Percentiles rank a stretch among this genome's conserved stretches.
Evolutionary conservation across 2,329 filamentous ascomycete genomes (phyloP).

Genomic region (Elsinoe ampelina): DNA sequence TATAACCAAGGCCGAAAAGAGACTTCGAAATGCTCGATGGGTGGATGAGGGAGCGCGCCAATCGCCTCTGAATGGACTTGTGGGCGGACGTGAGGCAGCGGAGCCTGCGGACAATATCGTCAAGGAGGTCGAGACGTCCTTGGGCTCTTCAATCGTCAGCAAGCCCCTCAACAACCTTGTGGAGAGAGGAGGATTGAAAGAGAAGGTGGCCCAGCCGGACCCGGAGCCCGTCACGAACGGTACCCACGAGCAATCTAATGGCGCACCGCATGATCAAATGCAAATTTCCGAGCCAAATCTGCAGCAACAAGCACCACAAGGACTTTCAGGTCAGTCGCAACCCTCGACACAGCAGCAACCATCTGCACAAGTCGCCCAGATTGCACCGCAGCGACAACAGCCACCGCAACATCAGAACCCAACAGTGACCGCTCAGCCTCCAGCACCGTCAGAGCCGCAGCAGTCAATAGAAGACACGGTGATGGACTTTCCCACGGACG

Average conservation of each 20-base stretch:
- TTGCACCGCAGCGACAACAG: neutral
- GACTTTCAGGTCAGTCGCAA: neutral
- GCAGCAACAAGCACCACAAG: neutral
- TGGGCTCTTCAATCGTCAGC: conserved; percentile 53
- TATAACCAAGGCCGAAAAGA: conserved; percentile 65
- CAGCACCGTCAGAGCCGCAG: neutral
- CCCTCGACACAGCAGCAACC: neutral
- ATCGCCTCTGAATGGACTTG: conserved; percentile 49
- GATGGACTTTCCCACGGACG: conserved; percentile 13
- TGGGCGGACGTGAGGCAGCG: conserved; percentile 27
- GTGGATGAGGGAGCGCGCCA: conserved; percentile 44
- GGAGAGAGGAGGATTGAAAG: conserved; percentile 29
- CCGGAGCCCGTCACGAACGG: conserved; percentile 41
- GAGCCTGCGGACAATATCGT: conserved; percentile 64
- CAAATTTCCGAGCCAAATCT: neutral
- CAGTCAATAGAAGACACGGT: conserved; percentile 11
- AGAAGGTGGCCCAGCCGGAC: conserved; percentile 18
- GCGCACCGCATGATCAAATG: conserved; percentile 26
- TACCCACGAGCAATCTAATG: conserved; percentile 60
- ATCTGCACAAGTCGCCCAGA: neutral
- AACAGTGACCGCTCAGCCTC: neutral
- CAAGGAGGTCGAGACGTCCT: conserved; percentile 59
- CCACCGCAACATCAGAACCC: conserved; percentile 6
- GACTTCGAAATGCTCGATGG: conserved; percentile 58
- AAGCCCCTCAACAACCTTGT: conserved; percentile 24